These are phyloP conservation scores for Russula vinacea DNA, from an alignment of 768 basidiomycete genomes.

Conservation along the genomic window DNA sequence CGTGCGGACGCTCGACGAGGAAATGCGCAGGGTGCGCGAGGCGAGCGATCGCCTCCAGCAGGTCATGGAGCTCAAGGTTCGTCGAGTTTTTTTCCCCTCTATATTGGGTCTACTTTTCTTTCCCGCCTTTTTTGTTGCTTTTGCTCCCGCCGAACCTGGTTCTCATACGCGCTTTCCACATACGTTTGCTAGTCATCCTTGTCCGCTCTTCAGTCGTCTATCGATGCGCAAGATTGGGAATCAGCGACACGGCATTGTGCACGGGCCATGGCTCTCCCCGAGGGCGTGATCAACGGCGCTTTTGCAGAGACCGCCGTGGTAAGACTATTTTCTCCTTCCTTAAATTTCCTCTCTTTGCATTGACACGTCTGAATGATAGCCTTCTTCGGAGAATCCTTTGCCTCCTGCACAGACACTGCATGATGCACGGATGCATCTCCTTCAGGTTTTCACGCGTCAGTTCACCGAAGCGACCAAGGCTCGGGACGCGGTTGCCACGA, in stretches of 20 bases:
- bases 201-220: conserved; percentile 51
- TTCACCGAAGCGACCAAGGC: conserved; percentile 80
- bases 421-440: conserved; percentile 66
- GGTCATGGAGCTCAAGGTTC: conserved; percentile 93
- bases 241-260: conserved; percentile 88
- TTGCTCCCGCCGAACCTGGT: background rate
- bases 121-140: no score
- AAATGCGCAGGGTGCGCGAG: conserved; percentile 86
- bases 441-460: conserved; percentile 71
- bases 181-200: conserved; percentile 61
- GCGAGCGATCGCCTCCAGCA: conserved; percentile 89
- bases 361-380: conserved; percentile 48
- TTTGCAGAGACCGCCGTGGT: conserved; percentile 91
- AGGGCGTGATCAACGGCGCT: conserved; percentile 70
- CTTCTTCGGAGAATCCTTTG: conserved; percentile 81
- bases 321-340: background rate
- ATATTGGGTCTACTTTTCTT: no score
- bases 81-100: no score
- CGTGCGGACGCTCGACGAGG: conserved; percentile 85
- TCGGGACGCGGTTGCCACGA: conserved; percentile 82
- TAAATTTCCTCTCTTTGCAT: background rate
- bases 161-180: background rate
- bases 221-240: conserved; percentile 91
- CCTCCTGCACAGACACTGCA: conserved; percentile 84
- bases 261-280: conserved; percentile 81